Base-by-base conservation (phyloP, 2,329 filamentous ascomycete species). In the Emergomyces africanus region DNA sequence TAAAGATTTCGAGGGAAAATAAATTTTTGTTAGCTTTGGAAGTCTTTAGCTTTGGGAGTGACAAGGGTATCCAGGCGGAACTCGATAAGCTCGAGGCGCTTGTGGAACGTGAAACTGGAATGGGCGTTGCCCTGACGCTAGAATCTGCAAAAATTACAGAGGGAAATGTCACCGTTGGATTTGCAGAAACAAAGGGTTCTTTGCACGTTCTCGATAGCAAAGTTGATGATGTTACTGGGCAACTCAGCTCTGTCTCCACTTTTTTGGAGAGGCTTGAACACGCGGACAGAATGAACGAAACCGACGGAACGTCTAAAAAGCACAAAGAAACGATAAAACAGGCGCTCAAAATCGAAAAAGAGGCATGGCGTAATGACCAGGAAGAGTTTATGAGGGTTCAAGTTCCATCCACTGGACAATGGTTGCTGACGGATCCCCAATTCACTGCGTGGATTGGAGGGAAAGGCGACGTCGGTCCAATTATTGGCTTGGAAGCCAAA, bases 61-160 rank as follows among this genome's bases (percentile, higher is more conserved):
- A 69, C 54, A 65, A 68, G 58, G 67, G 67, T n/a, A 65, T 69
- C 5, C 63, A 64, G 20, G 65, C 48, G 9, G 67, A 68, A 50
- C 59, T 69, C 14, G 58, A 25, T 39, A 62, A 60, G 3, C 62
- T 69, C 8, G 63, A 65, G 50, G 57, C 58, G 9, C 61, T 68
- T 9, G 66, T 68, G 18, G 65, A 68, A 42, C 64, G 64, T 35
- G 67, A 69, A 56, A 66, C 66, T 15, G 64, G 65, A 50, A 67
- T 68, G 63, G 66, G 64, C 14, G 63, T 64, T 30, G 66, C 67
- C 3, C 53, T 69, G 15, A 66, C 64, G 28, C 61, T 67, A 15
- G 65, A 67, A 54, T 67, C 66, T 1, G 64, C 65, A 28, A 67
- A 68, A 57, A 64, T 57, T 5, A 68, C 61, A 30, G 65, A 68